phyloP scores from a whole-genome alignment of 208 protist species.

The Sergeia podlipaevii region DNA sequence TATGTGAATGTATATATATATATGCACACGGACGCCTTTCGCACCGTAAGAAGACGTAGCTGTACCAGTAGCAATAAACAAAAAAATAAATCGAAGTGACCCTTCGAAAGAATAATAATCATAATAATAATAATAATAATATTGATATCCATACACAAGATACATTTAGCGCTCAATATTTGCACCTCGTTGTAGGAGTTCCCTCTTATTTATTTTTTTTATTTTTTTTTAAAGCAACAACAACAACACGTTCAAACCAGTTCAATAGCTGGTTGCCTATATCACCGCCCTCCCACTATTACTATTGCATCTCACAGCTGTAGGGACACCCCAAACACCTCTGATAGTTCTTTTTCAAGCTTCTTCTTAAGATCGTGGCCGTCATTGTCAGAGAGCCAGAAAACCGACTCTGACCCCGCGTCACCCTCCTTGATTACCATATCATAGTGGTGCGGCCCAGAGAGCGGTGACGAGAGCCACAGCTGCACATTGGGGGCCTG shows the following conservation, averaged over 20 bases:
- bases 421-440: constrained; percentile 26
- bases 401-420: constrained; percentile 13
- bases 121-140: no score
- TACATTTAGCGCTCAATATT: no score
- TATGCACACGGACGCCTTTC: no score
- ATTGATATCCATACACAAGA: neutral
- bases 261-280: no score
- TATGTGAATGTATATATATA: no score
- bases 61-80: no score
- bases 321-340: constrained; percentile 33
- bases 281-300: no score
- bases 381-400: constrained; percentile 60
- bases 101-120: no score
- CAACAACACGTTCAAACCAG: neutral
- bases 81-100: no score
- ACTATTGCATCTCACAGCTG: constrained; percentile 29
- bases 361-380: constrained; percentile 55
- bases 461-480: constrained; percentile 91
- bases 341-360: constrained; percentile 64
- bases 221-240: neutral
- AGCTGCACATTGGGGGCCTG: constrained; percentile 91
- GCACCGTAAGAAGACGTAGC: no score
- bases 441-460: constrained; percentile 89
- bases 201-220: constrained; percentile 1
- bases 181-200: no score